Evolutionary conservation across 2,329 filamentous ascomycete species (phyloP).

Genomic region (Pseudogymnoascus sp.): DNA sequence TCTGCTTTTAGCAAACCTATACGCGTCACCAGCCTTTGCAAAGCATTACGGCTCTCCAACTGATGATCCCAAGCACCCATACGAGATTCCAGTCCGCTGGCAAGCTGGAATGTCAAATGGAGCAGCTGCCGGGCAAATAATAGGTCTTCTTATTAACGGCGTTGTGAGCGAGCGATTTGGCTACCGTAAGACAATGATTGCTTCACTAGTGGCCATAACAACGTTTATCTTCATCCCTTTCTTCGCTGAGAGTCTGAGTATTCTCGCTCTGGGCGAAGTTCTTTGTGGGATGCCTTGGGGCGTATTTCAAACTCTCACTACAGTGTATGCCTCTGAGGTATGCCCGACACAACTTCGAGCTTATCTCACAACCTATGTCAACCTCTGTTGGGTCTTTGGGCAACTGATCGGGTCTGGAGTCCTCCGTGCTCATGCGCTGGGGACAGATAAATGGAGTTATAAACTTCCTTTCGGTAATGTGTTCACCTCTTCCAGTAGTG

Average conservation of each 20-base stretch:
- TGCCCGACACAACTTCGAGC: constrained; percentile 43
- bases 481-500: constrained; percentile 33
- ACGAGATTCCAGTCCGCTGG: constrained; percentile 35
- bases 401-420: constrained; percentile 41
- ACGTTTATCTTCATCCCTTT: constrained; percentile 39
- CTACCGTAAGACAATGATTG: constrained; percentile 40
- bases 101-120: constrained; percentile 35
- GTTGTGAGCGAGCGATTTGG: constrained; percentile 40
- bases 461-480: constrained; percentile 40
- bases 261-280: constrained; percentile 38
- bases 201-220: constrained; percentile 9
- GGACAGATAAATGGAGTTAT: constrained; percentile 38
- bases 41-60: constrained; percentile 23
- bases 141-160: constrained; percentile 36
- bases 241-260: constrained; percentile 37
- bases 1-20: neutral
- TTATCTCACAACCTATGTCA: constrained; percentile 45
- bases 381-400: constrained; percentile 45
- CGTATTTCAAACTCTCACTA: constrained; percentile 31
- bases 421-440: constrained; percentile 35
- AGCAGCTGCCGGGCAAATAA: constrained; percentile 33
- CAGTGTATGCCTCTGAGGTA: constrained; percentile 35
- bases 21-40: neutral
- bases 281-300: constrained; percentile 42
- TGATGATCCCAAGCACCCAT: constrained; percentile 19